phyloP scores from a whole-genome alignment of 73 alveolate species.

The Symbiodinium pilosum region DNA sequence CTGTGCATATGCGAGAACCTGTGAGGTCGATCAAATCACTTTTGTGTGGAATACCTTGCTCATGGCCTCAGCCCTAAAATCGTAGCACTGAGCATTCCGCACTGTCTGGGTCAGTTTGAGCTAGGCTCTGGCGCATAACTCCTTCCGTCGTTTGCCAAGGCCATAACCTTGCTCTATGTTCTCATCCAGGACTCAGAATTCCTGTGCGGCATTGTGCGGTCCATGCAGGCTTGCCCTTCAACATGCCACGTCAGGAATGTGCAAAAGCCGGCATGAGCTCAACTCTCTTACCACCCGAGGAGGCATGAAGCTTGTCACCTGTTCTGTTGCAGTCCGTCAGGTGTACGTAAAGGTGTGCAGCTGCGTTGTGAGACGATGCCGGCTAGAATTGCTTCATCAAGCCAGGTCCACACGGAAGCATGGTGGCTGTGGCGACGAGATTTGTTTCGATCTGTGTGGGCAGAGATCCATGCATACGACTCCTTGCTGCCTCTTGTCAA shows the following conservation, averaged over 20 bases:
- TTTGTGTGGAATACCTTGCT: constrained; percentile 55
- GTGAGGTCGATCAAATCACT: constrained; percentile 70
- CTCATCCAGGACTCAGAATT: constrained; percentile 4
- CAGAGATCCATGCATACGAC: not conserved
- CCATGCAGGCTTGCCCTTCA: too few relatives aligned
- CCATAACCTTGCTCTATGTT: constrained; percentile 42
- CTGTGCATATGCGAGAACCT: not conserved
- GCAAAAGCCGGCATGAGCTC: constrained; percentile 37
- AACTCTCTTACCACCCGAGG: not conserved
- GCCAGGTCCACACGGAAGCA: not conserved
- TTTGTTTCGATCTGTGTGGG: not conserved
- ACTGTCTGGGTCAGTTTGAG: too few relatives aligned
- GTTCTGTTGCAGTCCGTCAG: too few relatives aligned
- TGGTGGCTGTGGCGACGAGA: constrained; percentile 10
- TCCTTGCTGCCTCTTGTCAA: not conserved
- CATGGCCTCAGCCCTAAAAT: constrained; percentile 8
- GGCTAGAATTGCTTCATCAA: too few relatives aligned
- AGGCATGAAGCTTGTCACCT: too few relatives aligned
- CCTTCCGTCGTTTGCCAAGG: not conserved
- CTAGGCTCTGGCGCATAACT: too few relatives aligned
- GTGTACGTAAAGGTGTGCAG: too few relatives aligned
- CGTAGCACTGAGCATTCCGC: too few relatives aligned
- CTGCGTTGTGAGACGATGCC: too few relatives aligned
- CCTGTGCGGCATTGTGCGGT: too few relatives aligned
- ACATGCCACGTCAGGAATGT: constrained; percentile 27